These are phyloP conservation scores for Clarireedia monteithiana DNA, from an alignment of 2,329 filamentous ascomycete genomes.

Conservation along the genomic window DNA sequence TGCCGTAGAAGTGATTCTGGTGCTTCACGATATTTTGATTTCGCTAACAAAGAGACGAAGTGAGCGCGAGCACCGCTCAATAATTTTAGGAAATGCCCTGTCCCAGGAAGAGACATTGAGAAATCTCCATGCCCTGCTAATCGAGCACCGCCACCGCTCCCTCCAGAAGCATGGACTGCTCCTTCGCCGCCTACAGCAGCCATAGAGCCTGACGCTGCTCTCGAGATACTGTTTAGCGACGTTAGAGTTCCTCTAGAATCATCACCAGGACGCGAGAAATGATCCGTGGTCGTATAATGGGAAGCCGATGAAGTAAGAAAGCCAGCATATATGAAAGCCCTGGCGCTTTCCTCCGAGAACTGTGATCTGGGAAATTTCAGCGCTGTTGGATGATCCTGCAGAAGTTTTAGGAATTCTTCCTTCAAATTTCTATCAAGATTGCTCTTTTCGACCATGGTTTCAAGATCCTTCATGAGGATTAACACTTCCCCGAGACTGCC, in stretches of 20 bases:
- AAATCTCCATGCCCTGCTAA: constrained; percentile 28
- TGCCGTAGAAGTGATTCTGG: constrained; percentile 55
- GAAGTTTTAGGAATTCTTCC: constrained; percentile 42
- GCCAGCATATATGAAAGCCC: constrained; percentile 55
- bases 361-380: constrained; percentile 32
- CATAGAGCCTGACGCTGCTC: constrained; percentile 59
- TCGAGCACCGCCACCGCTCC: constrained; percentile 32
- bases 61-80: constrained; percentile 53
- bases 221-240: constrained; percentile 54
- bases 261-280: constrained; percentile 35
- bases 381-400: constrained; percentile 44
- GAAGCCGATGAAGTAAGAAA: constrained; percentile 51
- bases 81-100: constrained; percentile 60
- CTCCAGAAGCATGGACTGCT: constrained; percentile 56
- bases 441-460: constrained; percentile 36
- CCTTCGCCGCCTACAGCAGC: constrained; percentile 62
- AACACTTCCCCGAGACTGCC: constrained; percentile 55
- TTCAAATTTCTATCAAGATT: constrained; percentile 37
- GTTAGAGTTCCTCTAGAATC: constrained; percentile 42
- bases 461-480: constrained; percentile 49
- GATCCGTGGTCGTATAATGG: constrained; percentile 31
- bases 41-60: constrained; percentile 49
- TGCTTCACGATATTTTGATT: constrained; percentile 54
- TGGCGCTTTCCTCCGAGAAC: constrained; percentile 41
- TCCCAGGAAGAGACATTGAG: constrained; percentile 57